Evolutionary conservation across 169 alveolate genomes (phyloP).

Genomic region (Cryptosporidium andersoni): DNA sequence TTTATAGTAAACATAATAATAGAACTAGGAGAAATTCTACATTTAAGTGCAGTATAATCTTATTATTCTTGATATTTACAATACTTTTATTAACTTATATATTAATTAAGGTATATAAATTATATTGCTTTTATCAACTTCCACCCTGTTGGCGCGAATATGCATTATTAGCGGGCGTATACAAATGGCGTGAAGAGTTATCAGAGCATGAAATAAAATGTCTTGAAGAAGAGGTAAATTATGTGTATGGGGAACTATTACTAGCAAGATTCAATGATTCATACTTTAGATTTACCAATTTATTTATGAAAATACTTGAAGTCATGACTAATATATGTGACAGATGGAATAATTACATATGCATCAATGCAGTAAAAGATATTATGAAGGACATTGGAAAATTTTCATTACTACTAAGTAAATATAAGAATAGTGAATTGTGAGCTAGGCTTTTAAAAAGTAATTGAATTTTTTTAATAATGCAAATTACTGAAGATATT

Average conservation of each 20-base stretch:
- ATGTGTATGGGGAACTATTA: neutral
- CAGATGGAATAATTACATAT: too few relatives aligned
- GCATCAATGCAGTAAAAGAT: too few relatives aligned
- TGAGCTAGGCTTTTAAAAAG: too few relatives aligned
- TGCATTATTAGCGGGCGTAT: neutral
- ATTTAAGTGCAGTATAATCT: too few relatives aligned
- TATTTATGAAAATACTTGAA: neutral
- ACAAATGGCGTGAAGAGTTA: slow-evolving; percentile 7
- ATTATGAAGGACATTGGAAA: too few relatives aligned
- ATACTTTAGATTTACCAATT: neutral
- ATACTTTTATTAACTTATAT: neutral
- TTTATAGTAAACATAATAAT: too few relatives aligned
- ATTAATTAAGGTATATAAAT: neutral
- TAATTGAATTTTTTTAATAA: too few relatives aligned
- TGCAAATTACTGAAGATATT: too few relatives aligned
- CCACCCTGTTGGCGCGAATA: slow-evolving; percentile 1
- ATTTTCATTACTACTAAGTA: too few relatives aligned
- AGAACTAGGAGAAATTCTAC: too few relatives aligned
- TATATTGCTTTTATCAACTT: neutral
- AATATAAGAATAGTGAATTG: too few relatives aligned
- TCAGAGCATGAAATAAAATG: neutral
- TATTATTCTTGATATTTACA: neutral
- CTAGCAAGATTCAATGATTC: neutral
- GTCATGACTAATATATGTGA: neutral
- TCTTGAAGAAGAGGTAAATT: neutral